These are phyloP conservation scores for Antrodiella citrinella DNA, from an alignment of 768 basidiomycete genomes.

Conservation along the genomic window DNA sequence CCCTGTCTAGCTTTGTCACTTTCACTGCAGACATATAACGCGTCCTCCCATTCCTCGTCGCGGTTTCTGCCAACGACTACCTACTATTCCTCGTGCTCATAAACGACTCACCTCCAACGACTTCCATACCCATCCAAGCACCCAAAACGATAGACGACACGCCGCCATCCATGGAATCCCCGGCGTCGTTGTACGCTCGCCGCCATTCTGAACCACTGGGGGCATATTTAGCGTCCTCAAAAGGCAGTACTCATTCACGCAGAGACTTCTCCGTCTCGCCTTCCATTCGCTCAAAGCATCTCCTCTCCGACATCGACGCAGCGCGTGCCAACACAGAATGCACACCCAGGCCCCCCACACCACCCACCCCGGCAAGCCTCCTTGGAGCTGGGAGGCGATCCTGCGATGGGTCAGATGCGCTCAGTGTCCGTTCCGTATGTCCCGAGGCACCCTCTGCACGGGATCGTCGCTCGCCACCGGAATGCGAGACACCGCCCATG, in stretches of 20 bases:
- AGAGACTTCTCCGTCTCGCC: background rate
- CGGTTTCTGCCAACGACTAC: too few relatives aligned
- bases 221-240: background rate
- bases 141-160: too few relatives aligned
- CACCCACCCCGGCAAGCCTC: background rate
- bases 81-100: background rate
- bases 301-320: background rate
- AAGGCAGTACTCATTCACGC: background rate
- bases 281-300: background rate
- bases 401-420: background rate
- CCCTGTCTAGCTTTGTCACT: too few relatives aligned
- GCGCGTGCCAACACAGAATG: background rate
- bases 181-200: background rate
- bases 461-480: background rate
- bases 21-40: too few relatives aligned
- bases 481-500: conserved; percentile 36
- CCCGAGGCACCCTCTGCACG: background rate
- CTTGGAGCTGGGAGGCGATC: background rate
- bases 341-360: background rate
- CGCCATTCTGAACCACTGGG: background rate
- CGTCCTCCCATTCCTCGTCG: too few relatives aligned
- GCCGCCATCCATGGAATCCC: background rate
- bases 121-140: background rate
- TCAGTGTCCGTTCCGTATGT: background rate
- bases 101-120: background rate